Base-by-base conservation (phyloP, 2,329 filamentous ascomycete species). In the Alternaria consortialis region DNA sequence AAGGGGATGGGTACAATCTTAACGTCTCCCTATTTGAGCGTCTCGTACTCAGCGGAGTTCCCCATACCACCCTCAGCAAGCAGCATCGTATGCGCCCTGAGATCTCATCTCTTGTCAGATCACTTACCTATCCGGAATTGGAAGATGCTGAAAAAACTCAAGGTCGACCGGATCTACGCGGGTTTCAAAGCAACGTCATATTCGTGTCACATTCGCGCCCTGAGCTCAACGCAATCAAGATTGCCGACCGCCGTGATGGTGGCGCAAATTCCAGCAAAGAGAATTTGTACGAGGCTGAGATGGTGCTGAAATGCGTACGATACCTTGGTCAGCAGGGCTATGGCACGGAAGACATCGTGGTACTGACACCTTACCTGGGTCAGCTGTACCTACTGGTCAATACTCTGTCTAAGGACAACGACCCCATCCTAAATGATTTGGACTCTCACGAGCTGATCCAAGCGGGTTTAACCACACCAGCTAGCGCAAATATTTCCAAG, bases 261-360 rank as follows among this genome's bases (percentile, higher is more conserved):
- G 81, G 76, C 0, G 64, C 80, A 0, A 84, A 82, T 17, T 78
- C 82, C 0, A 89, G 84, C 67, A 91, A 89, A 66, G 81, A 84
- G 51, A 93, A 93, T 63, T 17, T 44, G 0, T 90, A 88, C 48
- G 91, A 93, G 69, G 90, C 83, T 0, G 74, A 87, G 0, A 90
- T 93, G 84, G 84, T 90, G 0, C 72, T 92, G 20, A 87, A 84
- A 63, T 84, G 84, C 51, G 86, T 93, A 1, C 84, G 83, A 6
- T 92, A 92, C 65, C 77, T 94, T 0, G 87, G 81, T 0, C 91
- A 92, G 62, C 90, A 94, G 65, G 90, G 90, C 0, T 93, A 93
- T 68, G 82, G 83, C 4, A 87, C 88, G 0, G 81, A 87, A 4
- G 79, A 90, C 2, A 80, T 93, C 11, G 90, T 92, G 0, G 80